Conservation (phyloP, 768 basidiomycete genomes). For the Phlebiopsis gigantea region DNA sequence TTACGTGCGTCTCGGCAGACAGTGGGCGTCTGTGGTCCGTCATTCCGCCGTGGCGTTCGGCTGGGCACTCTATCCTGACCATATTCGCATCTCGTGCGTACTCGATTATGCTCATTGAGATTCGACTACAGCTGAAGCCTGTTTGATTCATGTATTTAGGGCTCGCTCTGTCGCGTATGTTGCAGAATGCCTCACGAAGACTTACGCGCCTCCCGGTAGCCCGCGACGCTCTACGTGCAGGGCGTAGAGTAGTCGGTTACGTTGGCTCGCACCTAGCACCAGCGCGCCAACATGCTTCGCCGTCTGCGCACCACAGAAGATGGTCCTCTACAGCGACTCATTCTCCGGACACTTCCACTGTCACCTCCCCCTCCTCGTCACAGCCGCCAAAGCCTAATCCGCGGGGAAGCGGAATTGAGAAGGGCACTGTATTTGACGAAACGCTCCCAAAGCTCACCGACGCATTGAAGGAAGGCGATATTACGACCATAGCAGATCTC, state of each 20-base stretch:
- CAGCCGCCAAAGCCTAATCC: not conserved
- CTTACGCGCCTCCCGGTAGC: conserved; percentile 14
- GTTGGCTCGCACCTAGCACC: not conserved
- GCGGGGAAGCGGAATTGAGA: not conserved
- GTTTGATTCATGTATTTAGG: conserved; percentile 6
- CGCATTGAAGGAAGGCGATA: conserved; percentile 33
- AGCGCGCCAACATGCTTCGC: not conserved
- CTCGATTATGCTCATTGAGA: no score
- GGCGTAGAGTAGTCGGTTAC: conserved; percentile 6
- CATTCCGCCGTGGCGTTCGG: not conserved
- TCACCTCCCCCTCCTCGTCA: not conserved
- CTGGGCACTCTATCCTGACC: not conserved
- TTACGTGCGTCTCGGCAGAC: not conserved
- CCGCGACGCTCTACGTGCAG: conserved; percentile 41
- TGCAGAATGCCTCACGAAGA: conserved; percentile 18
- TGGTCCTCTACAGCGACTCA: not conserved
- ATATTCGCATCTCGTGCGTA: no score
- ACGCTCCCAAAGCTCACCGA: conserved; percentile 33
- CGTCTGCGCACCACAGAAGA: no score
- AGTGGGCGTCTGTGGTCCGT: not conserved
- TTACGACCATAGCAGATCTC: conserved; percentile 22
- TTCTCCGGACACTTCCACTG: not conserved
- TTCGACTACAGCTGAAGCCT: no score
- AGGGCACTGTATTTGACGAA: conserved; percentile 27
- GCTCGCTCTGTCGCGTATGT: conserved; percentile 13